Evolutionary conservation across 176 grass and related monocot genomes (phyloP), one percentile per base, ranked within the genome.

Genomic region (Musa acuminata): DNA sequence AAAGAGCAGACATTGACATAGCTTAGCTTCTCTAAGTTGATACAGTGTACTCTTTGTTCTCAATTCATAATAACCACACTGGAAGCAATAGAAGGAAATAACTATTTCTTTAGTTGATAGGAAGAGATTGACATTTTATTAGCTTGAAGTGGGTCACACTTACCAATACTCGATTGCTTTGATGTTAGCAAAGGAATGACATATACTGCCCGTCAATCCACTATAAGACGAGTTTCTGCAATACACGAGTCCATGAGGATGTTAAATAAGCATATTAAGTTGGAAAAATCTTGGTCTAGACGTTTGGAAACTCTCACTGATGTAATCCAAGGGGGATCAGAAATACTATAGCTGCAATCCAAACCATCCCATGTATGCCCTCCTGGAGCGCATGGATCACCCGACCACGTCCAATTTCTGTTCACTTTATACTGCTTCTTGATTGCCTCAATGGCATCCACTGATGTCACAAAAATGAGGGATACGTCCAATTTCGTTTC

Each of bases 361-460:
- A 91, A 19, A 14, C 82, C 85, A 64, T 81, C 80, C 88, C 88
- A 87, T 13, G 74, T 55, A 59, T 77, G 84, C n/a, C n/a, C 9
- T 72, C 82, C 80, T 19, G 88, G 88, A 65, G 69, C 52, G 58
- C 88, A 91, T 23, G 85, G 88, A 91, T 91, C 88, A 27, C 82
- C 85, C 63, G 76, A 80, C 71, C 35, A 43, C 35, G 35, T 75
- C 88, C 88, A 91, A 20, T 91, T 87, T 60, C 66, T 82, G 49
- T 91, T 82, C 29, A 91, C 23, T 29, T 13, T 0, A 74, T 91
- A 87, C 51, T n/a, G 8, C 24, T 20, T 67, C 80, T 81, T 91
- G 76, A 87, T 78, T 6, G 52, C 82, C 76, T 77, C 27, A 23
- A 87, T 87, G 27, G 84, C 88, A 78, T 35, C 13, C 55, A 87